These are phyloP conservation scores for Coemansia sp. DNA, from an alignment of 192 early-diverging fungal species.

Conservation along the genomic window DNA sequence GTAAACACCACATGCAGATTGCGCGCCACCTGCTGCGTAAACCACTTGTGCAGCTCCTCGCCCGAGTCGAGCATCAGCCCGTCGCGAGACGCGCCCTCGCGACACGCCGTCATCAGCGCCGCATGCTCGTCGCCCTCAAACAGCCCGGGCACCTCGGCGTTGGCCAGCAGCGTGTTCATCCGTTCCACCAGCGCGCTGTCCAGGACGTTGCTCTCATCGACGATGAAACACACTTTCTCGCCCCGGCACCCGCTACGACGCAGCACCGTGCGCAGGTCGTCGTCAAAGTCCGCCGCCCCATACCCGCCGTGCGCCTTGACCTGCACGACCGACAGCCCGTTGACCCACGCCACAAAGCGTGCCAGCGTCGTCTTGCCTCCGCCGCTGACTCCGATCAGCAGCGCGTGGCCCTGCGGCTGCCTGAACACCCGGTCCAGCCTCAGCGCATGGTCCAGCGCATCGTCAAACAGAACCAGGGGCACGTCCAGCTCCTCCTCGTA, in stretches of 20 bases:
- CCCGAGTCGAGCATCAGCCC: constrained; percentile 91
- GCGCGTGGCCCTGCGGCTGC: constrained; percentile 97
- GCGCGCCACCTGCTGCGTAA: constrained; percentile 92
- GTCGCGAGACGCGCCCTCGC: constrained; percentile 92
- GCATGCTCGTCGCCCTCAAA: constrained; percentile 99
- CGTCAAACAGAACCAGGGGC: constrained; percentile 95
- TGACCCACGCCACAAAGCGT: constrained; percentile 99
- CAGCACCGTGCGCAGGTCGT: constrained; percentile 91
- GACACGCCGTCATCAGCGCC: constrained; percentile 92
- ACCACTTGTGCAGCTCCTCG: constrained; percentile 98
- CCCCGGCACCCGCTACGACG: constrained; percentile 93
- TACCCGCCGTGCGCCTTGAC: constrained; percentile 99
- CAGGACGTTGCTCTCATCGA: constrained; percentile 98
- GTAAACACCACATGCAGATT: constrained; percentile 99
- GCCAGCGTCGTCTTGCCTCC: constrained; percentile 98
- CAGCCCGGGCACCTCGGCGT: constrained; percentile 97
- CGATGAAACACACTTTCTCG: constrained; percentile 97
- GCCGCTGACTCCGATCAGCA: constrained; percentile 98
- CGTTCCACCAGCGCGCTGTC: constrained; percentile 98
- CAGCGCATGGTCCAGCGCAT: constrained; percentile 96
- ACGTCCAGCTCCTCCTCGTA: constrained; percentile 99
- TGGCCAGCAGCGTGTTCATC: constrained; percentile 99
- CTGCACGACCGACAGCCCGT: constrained; percentile 94
- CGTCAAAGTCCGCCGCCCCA: constrained; percentile 95
- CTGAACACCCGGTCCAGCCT: constrained; percentile 98